phyloP scores from a whole-genome alignment of 1,139 yeast species.

The Entelexis sorbosivorans region DNA sequence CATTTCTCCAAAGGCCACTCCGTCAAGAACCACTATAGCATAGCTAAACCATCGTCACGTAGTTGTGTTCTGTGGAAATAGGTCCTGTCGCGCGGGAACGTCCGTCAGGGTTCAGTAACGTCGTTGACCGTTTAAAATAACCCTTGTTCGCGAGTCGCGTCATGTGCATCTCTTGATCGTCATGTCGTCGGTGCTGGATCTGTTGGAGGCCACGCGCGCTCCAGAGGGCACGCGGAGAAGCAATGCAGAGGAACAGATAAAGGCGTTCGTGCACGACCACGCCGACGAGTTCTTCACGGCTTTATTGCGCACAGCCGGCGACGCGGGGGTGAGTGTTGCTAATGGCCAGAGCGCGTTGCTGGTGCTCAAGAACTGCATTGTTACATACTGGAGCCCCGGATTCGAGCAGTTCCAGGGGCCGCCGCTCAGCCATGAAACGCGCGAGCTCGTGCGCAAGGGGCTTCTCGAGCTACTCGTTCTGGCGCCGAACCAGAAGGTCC shows the following conservation, averaged over 20 bases:
- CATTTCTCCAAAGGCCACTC: too few relatives aligned
- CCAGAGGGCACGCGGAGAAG: constrained; percentile 15
- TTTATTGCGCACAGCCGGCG: constrained; percentile 16
- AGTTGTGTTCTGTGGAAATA: too few relatives aligned
- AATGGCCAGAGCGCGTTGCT: constrained; percentile 53
- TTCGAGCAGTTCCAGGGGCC: constrained; percentile 69
- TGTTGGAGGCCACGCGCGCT: constrained; percentile 19
- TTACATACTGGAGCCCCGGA: constrained; percentile 75
- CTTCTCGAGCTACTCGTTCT: constrained; percentile 46
- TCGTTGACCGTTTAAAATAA: neutral
- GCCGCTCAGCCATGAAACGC: constrained; percentile 41
- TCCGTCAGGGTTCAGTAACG: too few relatives aligned
- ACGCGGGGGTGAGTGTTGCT: constrained; percentile 9
- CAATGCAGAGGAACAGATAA: constrained; percentile 20
- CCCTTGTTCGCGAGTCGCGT: neutral
- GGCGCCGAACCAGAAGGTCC: constrained; percentile 44
- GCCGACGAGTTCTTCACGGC: constrained; percentile 16
- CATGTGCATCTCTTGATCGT: constrained; percentile 7
- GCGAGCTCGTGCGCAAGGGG: constrained; percentile 40
- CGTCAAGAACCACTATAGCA: too few relatives aligned
- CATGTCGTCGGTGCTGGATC: constrained; percentile 8
- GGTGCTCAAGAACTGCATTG: constrained; percentile 58
- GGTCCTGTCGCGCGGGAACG: too few relatives aligned
- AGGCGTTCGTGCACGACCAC: neutral
- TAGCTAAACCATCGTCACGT: too few relatives aligned